phyloP scores from a whole-genome alignment of 352 stramenopile genomes.

The Globisporangium barbulae region DNA sequence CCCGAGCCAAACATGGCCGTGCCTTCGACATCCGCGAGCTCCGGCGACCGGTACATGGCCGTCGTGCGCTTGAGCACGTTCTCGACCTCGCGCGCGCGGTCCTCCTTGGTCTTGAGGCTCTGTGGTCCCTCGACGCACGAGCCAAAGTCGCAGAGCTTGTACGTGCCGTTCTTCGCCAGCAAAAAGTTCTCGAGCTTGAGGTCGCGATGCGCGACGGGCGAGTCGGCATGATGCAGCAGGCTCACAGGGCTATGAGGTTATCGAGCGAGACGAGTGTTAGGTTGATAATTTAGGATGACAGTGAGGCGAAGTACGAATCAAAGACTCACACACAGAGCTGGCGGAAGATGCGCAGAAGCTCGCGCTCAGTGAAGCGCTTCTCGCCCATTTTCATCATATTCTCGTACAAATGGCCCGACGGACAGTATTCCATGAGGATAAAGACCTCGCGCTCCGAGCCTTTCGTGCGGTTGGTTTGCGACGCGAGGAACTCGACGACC shows the following conservation, averaged over 20 bases:
- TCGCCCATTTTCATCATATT: constrained; percentile 89
- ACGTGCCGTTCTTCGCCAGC: constrained; percentile 80
- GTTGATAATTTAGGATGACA: too few species aligned
- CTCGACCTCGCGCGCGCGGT: constrained; percentile 88
- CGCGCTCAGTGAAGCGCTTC: constrained; percentile 61
- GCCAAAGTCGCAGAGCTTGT: constrained; percentile 96
- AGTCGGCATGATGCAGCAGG: constrained; percentile 68
- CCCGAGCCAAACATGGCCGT: constrained; percentile 91
- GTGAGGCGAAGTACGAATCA: neutral
- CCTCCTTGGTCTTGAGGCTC: constrained; percentile 78
- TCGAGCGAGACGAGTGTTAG: neutral
- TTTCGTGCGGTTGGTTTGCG: constrained; percentile 36
- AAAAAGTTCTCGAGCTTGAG: constrained; percentile 98
- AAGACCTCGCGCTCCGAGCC: constrained; percentile 82
- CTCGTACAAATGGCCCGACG: constrained; percentile 91
- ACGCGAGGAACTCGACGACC: constrained; percentile 68
- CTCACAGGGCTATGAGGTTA: constrained; percentile 41
- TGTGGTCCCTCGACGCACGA: constrained; percentile 84
- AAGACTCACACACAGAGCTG: constrained; percentile 66
- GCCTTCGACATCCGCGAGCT: constrained; percentile 94
- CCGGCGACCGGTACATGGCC: constrained; percentile 96
- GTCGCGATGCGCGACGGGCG: constrained; percentile 94
- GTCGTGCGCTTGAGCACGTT: constrained; percentile 96
- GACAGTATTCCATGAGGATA: constrained; percentile 97
- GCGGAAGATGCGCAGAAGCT: constrained; percentile 65